A percentile compares a stretch with the other conserved stretches of the same genome.
Evolutionary conservation across 2,329 filamentous ascomycete genomes (phyloP).

Genomic region (Colletotrichum costaricense): DNA sequence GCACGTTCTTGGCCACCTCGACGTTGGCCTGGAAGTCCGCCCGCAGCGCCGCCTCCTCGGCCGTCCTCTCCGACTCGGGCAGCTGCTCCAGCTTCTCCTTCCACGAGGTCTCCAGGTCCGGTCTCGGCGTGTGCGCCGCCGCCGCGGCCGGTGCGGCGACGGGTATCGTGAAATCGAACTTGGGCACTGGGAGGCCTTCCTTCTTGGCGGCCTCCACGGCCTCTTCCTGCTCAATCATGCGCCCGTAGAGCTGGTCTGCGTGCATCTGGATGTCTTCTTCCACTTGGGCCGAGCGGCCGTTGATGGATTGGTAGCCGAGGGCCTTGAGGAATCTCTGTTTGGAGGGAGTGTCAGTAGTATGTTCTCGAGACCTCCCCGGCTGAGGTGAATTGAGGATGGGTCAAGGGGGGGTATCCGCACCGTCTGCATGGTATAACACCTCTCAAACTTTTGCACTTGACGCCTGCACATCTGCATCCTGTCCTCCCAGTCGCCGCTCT

Average conservation of each 20-base stretch:
- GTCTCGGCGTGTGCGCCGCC: conserved; percentile 44
- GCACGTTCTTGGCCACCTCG: conserved; percentile 67
- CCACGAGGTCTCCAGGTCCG: conserved; percentile 62
- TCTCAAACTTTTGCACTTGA: conserved; percentile 82
- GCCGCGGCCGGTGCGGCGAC: conserved; percentile 53
- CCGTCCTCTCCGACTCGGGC: conserved; percentile 65
- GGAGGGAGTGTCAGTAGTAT: not conserved
- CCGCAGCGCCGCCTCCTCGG: conserved; percentile 73
- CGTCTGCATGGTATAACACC: conserved; percentile 90
- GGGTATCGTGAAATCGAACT: conserved; percentile 68
- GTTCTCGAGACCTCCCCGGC: not conserved
- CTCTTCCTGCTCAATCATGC: conserved; percentile 85
- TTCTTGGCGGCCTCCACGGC: conserved; percentile 77
- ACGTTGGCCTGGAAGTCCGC: conserved; percentile 71
- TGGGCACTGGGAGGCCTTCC: conserved; percentile 67
- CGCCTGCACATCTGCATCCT: conserved; percentile 83
- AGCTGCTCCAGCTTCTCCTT: conserved; percentile 68
- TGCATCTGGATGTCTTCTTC: conserved; percentile 97
- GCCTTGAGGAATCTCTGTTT: conserved; percentile 86
- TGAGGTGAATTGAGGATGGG: not conserved
- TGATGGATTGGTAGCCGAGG: conserved; percentile 82
- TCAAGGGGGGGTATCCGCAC: conserved; percentile 51
- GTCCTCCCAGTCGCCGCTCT: conserved; percentile 73
- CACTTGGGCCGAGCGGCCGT: conserved; percentile 71
- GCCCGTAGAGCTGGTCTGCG: conserved; percentile 89